A percentile compares a stretch with the other conserved stretches of the same genome.
Evolutionary conservation across 2,329 filamentous ascomycete genomes (phyloP).

Genomic region (Claviceps humidiphila): DNA sequence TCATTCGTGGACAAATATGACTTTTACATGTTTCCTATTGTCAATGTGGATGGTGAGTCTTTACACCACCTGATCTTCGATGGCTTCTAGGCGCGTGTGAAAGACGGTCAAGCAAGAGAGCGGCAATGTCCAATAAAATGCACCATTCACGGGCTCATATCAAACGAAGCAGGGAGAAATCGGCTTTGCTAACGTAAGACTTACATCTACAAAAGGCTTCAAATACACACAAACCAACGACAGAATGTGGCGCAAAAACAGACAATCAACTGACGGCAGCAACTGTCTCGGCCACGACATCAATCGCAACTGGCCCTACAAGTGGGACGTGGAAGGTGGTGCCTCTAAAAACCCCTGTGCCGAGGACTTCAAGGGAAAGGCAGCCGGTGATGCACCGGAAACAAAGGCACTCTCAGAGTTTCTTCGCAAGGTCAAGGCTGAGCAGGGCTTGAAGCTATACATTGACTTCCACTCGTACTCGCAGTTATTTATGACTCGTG

Average conservation of each 20-base stretch:
- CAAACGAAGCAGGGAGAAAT: no score
- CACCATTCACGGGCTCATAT: no score
- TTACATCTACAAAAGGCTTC: conserved; percentile 27
- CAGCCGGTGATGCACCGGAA: conserved; percentile 36
- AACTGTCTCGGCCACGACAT: conserved; percentile 40
- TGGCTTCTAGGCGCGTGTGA: neutral
- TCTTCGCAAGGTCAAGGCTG: conserved; percentile 17
- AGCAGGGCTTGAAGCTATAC: conserved; percentile 43
- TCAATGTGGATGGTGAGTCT: conserved; percentile 43
- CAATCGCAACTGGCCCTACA: conserved; percentile 48
- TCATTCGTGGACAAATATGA: conserved; percentile 47
- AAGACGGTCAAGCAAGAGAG: neutral
- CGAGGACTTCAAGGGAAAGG: conserved; percentile 32
- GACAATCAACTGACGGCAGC: conserved; percentile 20
- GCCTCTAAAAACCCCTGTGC: conserved; percentile 38
- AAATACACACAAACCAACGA: conserved; percentile 42
- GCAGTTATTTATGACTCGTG: conserved; percentile 47
- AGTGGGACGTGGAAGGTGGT: conserved; percentile 34
- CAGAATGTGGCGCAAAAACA: conserved; percentile 51
- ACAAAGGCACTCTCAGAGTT: conserved; percentile 31
- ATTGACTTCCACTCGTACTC: conserved; percentile 54
- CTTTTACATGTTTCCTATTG: conserved; percentile 50
- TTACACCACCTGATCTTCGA: no score
- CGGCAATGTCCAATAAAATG: neutral
- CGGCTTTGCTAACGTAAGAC: no score